A percentile compares a stretch with the other conserved stretches of the same genome.
Conservation (phyloP, 2,329 filamentous ascomycete species). For the Davidsoniella eucalypti region DNA sequence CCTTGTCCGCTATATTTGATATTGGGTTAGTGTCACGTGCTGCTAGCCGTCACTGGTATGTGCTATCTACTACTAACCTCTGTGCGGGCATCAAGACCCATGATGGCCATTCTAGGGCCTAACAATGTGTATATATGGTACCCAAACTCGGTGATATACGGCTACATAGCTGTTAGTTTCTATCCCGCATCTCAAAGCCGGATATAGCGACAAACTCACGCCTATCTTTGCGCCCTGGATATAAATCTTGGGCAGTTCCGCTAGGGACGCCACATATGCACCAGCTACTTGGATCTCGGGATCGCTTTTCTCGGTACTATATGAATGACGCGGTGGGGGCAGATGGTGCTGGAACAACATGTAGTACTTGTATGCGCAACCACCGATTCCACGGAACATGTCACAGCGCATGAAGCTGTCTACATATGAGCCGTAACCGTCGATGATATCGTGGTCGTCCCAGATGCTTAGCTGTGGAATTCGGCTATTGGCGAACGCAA, state of each 20-base stretch:
- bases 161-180: constrained; percentile 27
- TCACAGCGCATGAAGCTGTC: constrained; percentile 85
- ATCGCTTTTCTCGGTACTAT: constrained; percentile 46
- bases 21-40: constrained; percentile 25
- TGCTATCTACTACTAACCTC: constrained; percentile 33
- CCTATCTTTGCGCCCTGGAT: constrained; percentile 63
- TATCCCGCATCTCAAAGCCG: background rate
- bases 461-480: constrained; percentile 95
- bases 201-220: constrained; percentile 33
- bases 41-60: constrained; percentile 18
- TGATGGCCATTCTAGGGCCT: constrained; percentile 65
- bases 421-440: constrained; percentile 86
- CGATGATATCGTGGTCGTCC: constrained; percentile 92
- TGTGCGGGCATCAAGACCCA: constrained; percentile 84
- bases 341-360: constrained; percentile 94
- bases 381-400: constrained; percentile 83
- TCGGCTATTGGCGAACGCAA: constrained; percentile 71
- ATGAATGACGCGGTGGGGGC: constrained; percentile 70
- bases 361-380: constrained; percentile 93
- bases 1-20: constrained; percentile 46
- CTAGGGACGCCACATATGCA: constrained; percentile 46
- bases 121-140: constrained; percentile 75
- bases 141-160: constrained; percentile 79
- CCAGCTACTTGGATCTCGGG: constrained; percentile 45
- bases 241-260: constrained; percentile 46